Percentiles rank a stretch among this genome's conserved stretches.
Evolutionary conservation across 495 filamentous ascomycete genomes (phyloP).

Genomic region (Hamigera avellanea): DNA sequence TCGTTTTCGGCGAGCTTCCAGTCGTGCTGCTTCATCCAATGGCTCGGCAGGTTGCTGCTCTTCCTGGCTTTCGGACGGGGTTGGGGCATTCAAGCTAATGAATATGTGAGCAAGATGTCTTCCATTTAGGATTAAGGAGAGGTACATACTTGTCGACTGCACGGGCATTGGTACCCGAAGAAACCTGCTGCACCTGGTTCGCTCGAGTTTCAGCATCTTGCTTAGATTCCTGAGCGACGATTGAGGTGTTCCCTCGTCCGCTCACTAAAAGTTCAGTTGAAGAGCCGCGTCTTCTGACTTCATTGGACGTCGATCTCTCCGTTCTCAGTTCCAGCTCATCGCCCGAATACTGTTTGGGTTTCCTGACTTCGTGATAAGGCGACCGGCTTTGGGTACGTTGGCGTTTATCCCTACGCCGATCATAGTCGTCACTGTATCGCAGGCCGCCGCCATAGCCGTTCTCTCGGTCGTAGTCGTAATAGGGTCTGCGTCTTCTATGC

Average conservation of each 20-base stretch:
- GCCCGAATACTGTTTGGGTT: constrained; percentile 30
- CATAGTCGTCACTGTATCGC: constrained; percentile 48
- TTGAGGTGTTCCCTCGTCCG: constrained; percentile 47
- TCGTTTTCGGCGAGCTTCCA: constrained; percentile 76
- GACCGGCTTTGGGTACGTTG: constrained; percentile 55
- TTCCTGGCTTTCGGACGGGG: constrained; percentile 9
- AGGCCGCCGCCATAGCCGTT: constrained; percentile 31
- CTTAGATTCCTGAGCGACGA: constrained; percentile 44
- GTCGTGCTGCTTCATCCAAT: constrained; percentile 65
- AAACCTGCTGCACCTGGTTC: constrained; percentile 44
- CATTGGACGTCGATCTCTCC: constrained; percentile 10
- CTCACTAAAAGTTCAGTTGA: constrained; percentile 53
- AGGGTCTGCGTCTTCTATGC: constrained; percentile 30
- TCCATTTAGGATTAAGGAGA: background rate
- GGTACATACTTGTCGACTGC: constrained; percentile 33
- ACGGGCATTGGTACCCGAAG: constrained; percentile 10
- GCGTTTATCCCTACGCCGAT: constrained; percentile 48
- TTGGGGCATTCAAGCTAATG: constrained; percentile 5
- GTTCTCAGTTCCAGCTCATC: constrained; percentile 20
- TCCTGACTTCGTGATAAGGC: constrained; percentile 30
- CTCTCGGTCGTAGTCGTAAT: constrained; percentile 58
- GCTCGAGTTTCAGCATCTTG: constrained; percentile 56
- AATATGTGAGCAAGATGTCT: background rate
- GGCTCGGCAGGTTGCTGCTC: constrained; percentile 30
- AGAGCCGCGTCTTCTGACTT: constrained; percentile 20